Conservation (phyloP, 2,329 filamentous ascomycete species). For the Pseudovirgaria hyperparasitica region DNA sequence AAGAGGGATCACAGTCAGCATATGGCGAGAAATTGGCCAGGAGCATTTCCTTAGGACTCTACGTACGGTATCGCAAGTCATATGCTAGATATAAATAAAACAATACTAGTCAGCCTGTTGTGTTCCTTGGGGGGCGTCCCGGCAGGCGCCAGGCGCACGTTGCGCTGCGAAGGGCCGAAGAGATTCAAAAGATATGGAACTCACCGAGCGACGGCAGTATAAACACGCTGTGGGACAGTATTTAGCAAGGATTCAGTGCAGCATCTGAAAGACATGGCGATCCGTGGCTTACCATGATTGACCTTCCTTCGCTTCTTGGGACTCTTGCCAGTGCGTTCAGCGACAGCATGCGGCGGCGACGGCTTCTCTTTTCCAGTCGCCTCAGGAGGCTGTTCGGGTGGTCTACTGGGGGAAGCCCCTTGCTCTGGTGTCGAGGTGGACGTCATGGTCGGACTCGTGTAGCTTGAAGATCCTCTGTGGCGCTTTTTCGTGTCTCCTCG, state of each 20-base stretch:
- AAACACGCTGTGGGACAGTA: constrained; percentile 30
- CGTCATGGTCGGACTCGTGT: constrained; percentile 19
- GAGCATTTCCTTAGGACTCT: constrained; percentile 6
- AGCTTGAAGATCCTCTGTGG: constrained; percentile 15
- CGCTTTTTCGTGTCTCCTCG: constrained; percentile 19
- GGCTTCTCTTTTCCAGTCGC: not conserved
- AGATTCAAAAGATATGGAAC: constrained; percentile 13
- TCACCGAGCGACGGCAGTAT: constrained; percentile 40
- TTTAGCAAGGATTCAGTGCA: constrained; percentile 18
- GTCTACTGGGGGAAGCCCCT: constrained; percentile 14
- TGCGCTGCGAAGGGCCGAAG: not conserved
- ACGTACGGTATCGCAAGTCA: constrained; percentile 40
- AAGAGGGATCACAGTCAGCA: constrained; percentile 19
- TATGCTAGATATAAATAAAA: constrained; percentile 27
- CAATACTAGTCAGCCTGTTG: constrained; percentile 19
- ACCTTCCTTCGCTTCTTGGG: constrained; percentile 40
- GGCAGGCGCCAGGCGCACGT: too few species aligned
- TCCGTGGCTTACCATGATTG: constrained; percentile 33
- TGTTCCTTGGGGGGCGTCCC: too few species aligned
- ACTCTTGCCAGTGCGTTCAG: constrained; percentile 19
- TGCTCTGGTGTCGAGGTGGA: constrained; percentile 16
- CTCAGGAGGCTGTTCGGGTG: constrained; percentile 12
- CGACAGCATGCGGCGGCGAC: constrained; percentile 13
- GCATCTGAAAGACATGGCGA: constrained; percentile 12
- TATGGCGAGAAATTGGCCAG: constrained; percentile 8